Evolutionary conservation across 2,329 filamentous ascomycete genomes (phyloP).

Genomic region (Alternaria viburni): DNA sequence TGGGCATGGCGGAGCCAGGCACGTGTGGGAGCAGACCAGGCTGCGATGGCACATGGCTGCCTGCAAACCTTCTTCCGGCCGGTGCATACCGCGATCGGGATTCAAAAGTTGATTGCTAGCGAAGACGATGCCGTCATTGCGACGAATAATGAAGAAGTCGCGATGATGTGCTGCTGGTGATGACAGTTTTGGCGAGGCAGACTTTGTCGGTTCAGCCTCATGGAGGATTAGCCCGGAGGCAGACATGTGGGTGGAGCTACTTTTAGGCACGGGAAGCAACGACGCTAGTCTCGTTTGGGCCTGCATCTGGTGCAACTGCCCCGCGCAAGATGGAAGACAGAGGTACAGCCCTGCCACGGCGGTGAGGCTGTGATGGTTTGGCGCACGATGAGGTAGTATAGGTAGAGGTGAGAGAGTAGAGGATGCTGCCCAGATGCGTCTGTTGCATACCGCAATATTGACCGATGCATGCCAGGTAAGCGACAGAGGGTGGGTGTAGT

Average conservation of each 20-base stretch:
- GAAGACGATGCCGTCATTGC: conserved; percentile 14
- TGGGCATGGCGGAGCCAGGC: conserved; percentile 10
- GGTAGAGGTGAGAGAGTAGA: not conserved
- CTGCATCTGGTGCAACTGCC: conserved; percentile 5
- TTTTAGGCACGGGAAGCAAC: conserved; percentile 18
- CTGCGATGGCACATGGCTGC: not conserved
- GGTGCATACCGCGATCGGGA: conserved; percentile 3
- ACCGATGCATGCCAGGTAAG: conserved; percentile 6
- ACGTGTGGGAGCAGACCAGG: not conserved
- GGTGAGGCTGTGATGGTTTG: conserved; percentile 6
- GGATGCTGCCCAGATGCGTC: not conserved
- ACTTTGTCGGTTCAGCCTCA: conserved; percentile 16
- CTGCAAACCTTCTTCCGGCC: not conserved
- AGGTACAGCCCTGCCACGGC: conserved; percentile 7
- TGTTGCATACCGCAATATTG: conserved; percentile 5
- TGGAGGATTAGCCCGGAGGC: conserved; percentile 9
- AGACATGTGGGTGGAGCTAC: conserved; percentile 11
- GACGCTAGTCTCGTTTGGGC: conserved; percentile 2
- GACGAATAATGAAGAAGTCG: not conserved
- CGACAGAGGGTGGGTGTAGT: not conserved
- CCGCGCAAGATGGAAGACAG: conserved; percentile 6
- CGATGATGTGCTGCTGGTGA: conserved; percentile 1
- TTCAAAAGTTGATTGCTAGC: conserved; percentile 8
- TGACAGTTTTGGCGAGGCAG: conserved; percentile 27
- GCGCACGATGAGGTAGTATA: not conserved